These are phyloP conservation scores for Pleurotus giganteus DNA, from an alignment of 768 basidiomycete genomes.

Conservation along the genomic window DNA sequence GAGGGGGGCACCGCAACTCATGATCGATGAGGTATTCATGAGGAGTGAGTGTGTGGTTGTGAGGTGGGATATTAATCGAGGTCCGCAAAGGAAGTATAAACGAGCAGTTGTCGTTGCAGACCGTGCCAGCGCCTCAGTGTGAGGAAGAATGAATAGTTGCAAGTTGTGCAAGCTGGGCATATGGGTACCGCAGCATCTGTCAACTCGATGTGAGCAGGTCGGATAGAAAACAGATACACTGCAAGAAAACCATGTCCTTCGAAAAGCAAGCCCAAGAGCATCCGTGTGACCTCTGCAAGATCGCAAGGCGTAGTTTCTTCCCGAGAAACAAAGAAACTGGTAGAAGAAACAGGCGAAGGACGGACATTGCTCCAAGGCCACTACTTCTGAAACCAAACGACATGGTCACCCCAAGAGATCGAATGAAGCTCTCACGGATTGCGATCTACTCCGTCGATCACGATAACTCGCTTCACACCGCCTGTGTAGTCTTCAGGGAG, in stretches of 20 bases:
- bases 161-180: constrained; percentile 73
- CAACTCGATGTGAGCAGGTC: not conserved
- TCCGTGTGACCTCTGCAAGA: too few species aligned
- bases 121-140: constrained; percentile 65
- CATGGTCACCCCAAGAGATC: not conserved
- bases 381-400: too few species aligned
- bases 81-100: constrained; percentile 81
- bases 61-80: constrained; percentile 66
- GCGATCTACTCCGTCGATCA: constrained; percentile 80
- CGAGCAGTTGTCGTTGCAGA: constrained; percentile 63
- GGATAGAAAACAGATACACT: not conserved
- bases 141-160: constrained; percentile 67
- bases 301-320: too few species aligned
- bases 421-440: constrained; percentile 54
- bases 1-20: constrained; percentile 67
- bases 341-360: too few species aligned
- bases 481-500: constrained; percentile 76
- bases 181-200: constrained; percentile 83
- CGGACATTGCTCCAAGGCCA: not conserved
- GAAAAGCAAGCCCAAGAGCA: too few species aligned
- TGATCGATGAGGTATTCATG: constrained; percentile 49
- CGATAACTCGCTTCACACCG: constrained; percentile 73
- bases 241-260: not conserved
- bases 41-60: constrained; percentile 56
- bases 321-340: too few species aligned